Evolutionary conservation across 192 early-diverging fungal species (phyloP).

Genomic region (Dissophora globulifera): DNA sequence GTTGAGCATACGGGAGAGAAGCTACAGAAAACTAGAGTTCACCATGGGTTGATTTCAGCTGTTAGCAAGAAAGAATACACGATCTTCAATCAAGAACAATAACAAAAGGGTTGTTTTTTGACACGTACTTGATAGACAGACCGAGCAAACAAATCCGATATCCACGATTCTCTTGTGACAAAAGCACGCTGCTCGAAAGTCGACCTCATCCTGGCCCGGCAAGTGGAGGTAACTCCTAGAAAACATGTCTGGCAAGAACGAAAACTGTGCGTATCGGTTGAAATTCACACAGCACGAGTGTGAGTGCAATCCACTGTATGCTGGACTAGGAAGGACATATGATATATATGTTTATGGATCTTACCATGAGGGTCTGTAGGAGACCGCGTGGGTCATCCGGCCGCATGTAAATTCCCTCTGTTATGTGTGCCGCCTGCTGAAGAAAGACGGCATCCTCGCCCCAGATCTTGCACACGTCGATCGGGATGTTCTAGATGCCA

Average conservation of each 20-base stretch:
- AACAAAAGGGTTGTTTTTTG: slow-evolving; percentile 5
- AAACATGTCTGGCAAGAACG: slow-evolving; percentile 84
- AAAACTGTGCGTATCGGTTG: slow-evolving; percentile 59
- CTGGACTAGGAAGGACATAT: too few species aligned
- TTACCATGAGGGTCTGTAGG: slow-evolving; percentile 89
- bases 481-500: slow-evolving; percentile 72
- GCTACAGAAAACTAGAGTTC: slow-evolving; percentile 68
- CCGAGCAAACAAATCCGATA: slow-evolving; percentile 97
- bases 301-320: too few species aligned
- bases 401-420: slow-evolving; percentile 85
- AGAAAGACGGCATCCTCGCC: slow-evolving; percentile 87
- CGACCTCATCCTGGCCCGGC: slow-evolving; percentile 82
- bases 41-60: too few species aligned
- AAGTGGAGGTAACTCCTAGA: slow-evolving; percentile 77
- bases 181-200: slow-evolving; percentile 96
- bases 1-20: slow-evolving; percentile 82
- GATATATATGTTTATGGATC: not conserved
- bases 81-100: not conserved
- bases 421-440: slow-evolving; percentile 92
- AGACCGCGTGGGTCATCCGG: slow-evolving; percentile 76
- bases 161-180: slow-evolving; percentile 95
- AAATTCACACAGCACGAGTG: too few species aligned
- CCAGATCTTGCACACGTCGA: slow-evolving; percentile 91
- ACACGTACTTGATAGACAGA: slow-evolving; percentile 89
- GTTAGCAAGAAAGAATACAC: not conserved